phyloP scores from a whole-genome alignment of 192 early-diverging fungal genomes.

The Physocladia obscura region DNA sequence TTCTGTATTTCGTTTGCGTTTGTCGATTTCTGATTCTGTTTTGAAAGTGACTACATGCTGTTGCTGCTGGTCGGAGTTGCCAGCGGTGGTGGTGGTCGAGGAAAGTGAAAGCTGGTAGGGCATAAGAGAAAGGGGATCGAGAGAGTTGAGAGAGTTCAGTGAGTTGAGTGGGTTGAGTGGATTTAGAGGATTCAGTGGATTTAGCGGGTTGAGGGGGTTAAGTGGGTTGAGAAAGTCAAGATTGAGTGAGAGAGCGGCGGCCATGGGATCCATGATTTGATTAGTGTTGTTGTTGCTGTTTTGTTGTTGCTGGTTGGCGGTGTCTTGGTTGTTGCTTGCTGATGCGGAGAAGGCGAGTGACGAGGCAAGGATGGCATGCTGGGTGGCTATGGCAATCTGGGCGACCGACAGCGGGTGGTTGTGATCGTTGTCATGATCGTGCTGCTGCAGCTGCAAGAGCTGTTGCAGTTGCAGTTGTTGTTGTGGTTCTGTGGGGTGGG shows the following conservation, averaged over 20 bases:
- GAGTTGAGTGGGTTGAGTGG: background rate
- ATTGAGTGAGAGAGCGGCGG: background rate
- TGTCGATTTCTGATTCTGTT: conserved; percentile 56
- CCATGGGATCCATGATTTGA: background rate
- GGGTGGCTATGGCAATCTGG: conserved; percentile 23
- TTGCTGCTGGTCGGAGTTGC: background rate
- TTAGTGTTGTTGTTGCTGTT: background rate
- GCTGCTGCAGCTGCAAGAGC: background rate
- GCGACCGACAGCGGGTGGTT: background rate
- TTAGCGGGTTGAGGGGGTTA: background rate
- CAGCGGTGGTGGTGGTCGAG: background rate
- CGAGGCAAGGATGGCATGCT: conserved; percentile 25
- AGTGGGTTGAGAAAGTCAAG: background rate
- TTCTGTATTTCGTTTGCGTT: conserved; percentile 90
- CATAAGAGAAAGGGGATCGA: background rate
- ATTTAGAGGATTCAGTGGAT: background rate
- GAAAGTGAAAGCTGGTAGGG: background rate
- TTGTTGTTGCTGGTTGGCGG: background rate
- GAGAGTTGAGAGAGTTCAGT: background rate
- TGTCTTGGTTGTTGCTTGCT: background rate
- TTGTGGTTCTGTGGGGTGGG: background rate
- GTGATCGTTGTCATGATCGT: background rate
- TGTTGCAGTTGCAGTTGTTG: background rate
- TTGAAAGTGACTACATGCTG: background rate
- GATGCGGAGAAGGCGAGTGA: conserved; percentile 5